Evolutionary conservation across 1,284 basidiomycete genomes (phyloP), one percentile per base, ranked within the genome.

Genomic region (Leccinum laetum): DNA sequence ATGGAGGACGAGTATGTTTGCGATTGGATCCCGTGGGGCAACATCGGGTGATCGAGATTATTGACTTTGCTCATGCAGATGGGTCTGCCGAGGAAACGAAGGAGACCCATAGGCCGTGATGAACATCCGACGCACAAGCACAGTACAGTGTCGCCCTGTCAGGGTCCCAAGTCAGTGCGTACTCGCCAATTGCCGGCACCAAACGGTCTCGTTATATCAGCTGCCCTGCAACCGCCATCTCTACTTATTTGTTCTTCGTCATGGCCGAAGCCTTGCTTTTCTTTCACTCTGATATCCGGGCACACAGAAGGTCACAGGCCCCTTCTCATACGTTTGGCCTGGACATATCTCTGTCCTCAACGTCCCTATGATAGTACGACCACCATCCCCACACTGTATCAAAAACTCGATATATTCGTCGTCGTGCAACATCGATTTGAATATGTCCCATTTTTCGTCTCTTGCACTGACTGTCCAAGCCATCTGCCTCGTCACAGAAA

Each of bases 1-100:
- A 71, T 60, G 58, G 61, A 0, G 70, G 72, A 2, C 64, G 69
- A 58, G 49, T 73, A 21, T 74, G 65, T 29, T 21, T 72, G 6
- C 55, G 32, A 49, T 56, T 10, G 44, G 1, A 4, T 16, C 24
- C 14, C 37, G 37, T 39, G 14, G 37, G 5, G n/a, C 8, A 62
- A 46, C 57, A 59, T 41, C 58, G 18, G 4, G 37, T 59, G 13
- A 62, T 71, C 5, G 69, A 73, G 24, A 60, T 71, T 35, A 41
- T 65, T n/a, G 70, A 71, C 35, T 63, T 73, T 52, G 63, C 60
- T 39, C 37, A 39, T 14, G 37, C 37, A 39, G 13, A 39, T 39
- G 13, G 13, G 37, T 14, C 13, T 24, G n/a, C 44, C 10, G 5
- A 46, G 44, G 44, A n/a, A 18, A 46, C 44, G n/a, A 46, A n/a